Evolutionary conservation across 495 filamentous ascomycete species (phyloP), one percentile per base, ranked within the genome.

Genomic region (Letharia lupina): DNA sequence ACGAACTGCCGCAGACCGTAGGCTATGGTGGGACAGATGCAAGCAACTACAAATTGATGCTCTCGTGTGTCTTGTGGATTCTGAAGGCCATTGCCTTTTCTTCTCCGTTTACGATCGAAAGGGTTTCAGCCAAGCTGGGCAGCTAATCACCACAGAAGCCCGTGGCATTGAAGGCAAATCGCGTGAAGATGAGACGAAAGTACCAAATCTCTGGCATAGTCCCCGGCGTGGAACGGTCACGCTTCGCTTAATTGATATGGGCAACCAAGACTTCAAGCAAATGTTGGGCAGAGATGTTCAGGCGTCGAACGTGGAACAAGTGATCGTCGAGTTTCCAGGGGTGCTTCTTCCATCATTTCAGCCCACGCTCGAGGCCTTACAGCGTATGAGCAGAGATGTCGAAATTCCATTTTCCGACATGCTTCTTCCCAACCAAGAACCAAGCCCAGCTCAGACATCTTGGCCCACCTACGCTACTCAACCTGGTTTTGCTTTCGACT

Each of bases 291-390:
- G 40, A 13, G 11, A 13, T 12, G 2, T 42, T 42, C 40, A 10
- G 6, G 4, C 40, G 40, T 42, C 40, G 40, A 42, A 42, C 40
- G 40, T 42, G 10, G 40, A 42, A 59, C 69, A 41, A 65, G 79
- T 75, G 15, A 77, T 91, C 10, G 80, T 90, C 2, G 89, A 91
- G 64, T 90, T 91, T 64, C 88, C 88, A 0, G 85, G 84, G 13
- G 76, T 92, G 5, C 76, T 92, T 2, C 78, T 90, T 15, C 79
- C 83, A 0, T 80, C 88, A 4, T 92, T 92, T 70, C 76, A 85
- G 56, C 83, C 85, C 31, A 87, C 86, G 0, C 74, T 91, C 20
- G 73, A 77, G 66, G 86, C 84, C 13, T 76, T 92, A 0, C 85
- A 91, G 69, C 68, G 73, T 2, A 86, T 90, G 75, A 82, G 79